Evolutionary conservation across 768 basidiomycete species (phyloP).

Genomic region (Russula compacta): DNA sequence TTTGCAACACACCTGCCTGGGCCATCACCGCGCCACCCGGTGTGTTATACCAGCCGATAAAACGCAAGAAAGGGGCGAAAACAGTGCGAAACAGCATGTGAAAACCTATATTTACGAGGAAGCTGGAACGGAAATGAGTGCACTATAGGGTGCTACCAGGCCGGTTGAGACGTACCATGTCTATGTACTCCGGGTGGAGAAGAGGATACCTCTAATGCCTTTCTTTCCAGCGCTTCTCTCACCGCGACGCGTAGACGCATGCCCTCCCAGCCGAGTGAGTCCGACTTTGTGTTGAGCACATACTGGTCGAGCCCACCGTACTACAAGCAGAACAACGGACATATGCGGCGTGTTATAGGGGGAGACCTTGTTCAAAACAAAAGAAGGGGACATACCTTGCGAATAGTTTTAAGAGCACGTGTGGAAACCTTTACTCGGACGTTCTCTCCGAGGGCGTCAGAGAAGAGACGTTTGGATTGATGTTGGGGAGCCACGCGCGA

Average conservation of each 20-base stretch:
- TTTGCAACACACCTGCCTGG: neutral
- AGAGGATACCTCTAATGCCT: neutral
- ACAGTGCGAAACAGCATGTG: neutral
- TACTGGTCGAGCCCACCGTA: conserved; percentile 33
- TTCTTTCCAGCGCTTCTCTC: conserved; percentile 24
- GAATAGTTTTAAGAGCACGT: conserved; percentile 68
- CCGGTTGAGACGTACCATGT: conserved; percentile 3
- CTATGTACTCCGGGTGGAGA: neutral
- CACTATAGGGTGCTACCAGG: neutral
- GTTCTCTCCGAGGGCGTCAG: conserved; percentile 49
- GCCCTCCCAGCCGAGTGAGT: conserved; percentile 33
- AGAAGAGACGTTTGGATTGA: conserved; percentile 70
- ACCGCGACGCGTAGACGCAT: conserved; percentile 34
- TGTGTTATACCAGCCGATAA: neutral
- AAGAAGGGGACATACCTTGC: conserved; percentile 47
- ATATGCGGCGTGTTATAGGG: neutral
- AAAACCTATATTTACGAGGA: conserved; percentile 3
- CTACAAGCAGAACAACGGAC: conserved; percentile 15
- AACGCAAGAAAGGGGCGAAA: neutral
- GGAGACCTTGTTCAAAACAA: neutral
- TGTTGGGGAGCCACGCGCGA: conserved; percentile 81
- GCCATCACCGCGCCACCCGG: neutral
- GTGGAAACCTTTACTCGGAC: conserved; percentile 67
- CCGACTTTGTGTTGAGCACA: conserved; percentile 33
- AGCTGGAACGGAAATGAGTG: conserved; percentile 11